Percentiles rank a stretch among this genome's conserved stretches.
Evolutionary conservation across 164 flowering plant genomes (phyloP).

Genomic region (Piper longum): DNA sequence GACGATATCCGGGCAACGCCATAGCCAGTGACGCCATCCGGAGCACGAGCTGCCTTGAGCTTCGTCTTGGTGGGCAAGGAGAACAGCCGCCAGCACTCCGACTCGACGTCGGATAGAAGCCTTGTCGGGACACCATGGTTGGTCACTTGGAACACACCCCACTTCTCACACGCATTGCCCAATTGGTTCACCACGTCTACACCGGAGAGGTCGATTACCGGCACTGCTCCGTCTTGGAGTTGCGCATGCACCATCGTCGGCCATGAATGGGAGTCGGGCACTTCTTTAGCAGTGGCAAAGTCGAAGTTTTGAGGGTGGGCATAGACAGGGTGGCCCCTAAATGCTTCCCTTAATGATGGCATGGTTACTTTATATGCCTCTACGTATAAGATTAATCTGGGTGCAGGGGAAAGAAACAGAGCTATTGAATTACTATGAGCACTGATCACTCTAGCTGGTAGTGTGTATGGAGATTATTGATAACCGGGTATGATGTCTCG

Average conservation of each 20-base stretch:
- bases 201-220: slow-evolving; percentile 43
- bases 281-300: slow-evolving; percentile 36
- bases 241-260: slow-evolving; percentile 1
- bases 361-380: slow-evolving; percentile 9
- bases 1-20: slow-evolving; percentile 60
- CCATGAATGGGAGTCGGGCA: slow-evolving; percentile 80
- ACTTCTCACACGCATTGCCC: slow-evolving; percentile 61
- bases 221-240: slow-evolving; percentile 16
- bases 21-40: slow-evolving; percentile 57
- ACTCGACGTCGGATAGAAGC: slow-evolving; percentile 36
- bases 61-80: slow-evolving; percentile 56
- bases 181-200: slow-evolving; percentile 25
- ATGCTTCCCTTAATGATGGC: slow-evolving; percentile 42
- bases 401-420: too few relatives aligned
- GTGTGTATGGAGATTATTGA: not conserved
- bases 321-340: slow-evolving; percentile 28
- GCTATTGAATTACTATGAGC: too few relatives aligned
- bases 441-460: too few relatives aligned
- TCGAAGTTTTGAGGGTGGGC: slow-evolving; percentile 24
- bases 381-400: too few relatives aligned
- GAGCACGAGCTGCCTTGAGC: slow-evolving; percentile 49
- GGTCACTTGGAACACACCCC: slow-evolving; percentile 72
- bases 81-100: slow-evolving; percentile 31
- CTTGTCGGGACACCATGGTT: slow-evolving; percentile 47
- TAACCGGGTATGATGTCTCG: not conserved